A percentile compares a stretch with the other conserved stretches of the same genome.
phyloP scores from a whole-genome alignment of 345 rosid genomes.

The Lepidium sativum region DNA sequence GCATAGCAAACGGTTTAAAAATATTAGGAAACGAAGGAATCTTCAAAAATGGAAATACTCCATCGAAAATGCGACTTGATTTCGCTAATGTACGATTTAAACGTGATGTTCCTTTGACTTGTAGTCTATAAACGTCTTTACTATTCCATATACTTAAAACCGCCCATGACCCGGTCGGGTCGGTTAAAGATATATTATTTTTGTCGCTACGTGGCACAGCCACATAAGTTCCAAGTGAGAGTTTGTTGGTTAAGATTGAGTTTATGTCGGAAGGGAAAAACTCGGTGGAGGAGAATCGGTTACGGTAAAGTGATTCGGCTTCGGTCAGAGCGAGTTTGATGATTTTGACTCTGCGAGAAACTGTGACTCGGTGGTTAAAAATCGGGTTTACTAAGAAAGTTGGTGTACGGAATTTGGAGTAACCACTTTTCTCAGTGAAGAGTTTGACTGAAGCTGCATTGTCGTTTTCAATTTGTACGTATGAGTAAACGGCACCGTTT shows the following conservation, averaged over 20 bases:
- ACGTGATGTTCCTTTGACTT: constrained; percentile 69
- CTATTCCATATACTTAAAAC: constrained; percentile 83
- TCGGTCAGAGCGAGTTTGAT: constrained; percentile 39
- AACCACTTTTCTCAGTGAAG: constrained; percentile 86
- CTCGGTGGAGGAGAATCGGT: constrained; percentile 77
- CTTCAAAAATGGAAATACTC: constrained; percentile 58
- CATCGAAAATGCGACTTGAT: constrained; percentile 58
- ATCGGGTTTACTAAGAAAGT: constrained; percentile 85
- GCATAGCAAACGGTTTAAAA: constrained; percentile 71
- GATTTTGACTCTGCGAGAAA: constrained; percentile 43
- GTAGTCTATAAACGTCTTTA: constrained; percentile 62
- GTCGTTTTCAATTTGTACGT: constrained; percentile 93
- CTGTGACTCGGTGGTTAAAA: constrained; percentile 57
- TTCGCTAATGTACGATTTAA: constrained; percentile 48
- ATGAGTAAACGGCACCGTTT: constrained; percentile 80
- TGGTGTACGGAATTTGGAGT: constrained; percentile 86
- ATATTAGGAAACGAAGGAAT: constrained; percentile 83
- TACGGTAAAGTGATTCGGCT: constrained; percentile 70
- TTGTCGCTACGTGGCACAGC: constrained; percentile 55
- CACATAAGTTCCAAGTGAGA: constrained; percentile 67
- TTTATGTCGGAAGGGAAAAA: constrained; percentile 92
- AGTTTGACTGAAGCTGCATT: constrained; percentile 78
- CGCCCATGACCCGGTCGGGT: constrained; percentile 79
- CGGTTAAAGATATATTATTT: constrained; percentile 34
- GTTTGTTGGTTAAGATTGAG: constrained; percentile 68